Evolutionary conservation across 2,329 filamentous ascomycete species (phyloP), one percentile per base, ranked within the genome.

Genomic region (Cordyceps cicadae): DNA sequence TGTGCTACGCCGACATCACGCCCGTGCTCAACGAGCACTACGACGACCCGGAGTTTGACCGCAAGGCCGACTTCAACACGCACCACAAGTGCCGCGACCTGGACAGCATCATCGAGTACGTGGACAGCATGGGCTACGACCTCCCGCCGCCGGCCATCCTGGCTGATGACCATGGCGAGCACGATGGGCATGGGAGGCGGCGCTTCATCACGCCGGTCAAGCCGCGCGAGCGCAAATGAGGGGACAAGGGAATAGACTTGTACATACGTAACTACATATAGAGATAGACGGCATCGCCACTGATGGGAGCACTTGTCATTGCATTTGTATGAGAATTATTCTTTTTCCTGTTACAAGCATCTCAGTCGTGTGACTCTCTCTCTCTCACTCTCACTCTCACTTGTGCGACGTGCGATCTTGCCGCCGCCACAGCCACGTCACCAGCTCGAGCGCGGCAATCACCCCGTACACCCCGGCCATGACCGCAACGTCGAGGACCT

Each of bases 1-100:
- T 63, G 63, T 64, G 63, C 49, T 41, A 54, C 15, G 39, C 54
- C 1, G 63, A 64, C 34, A 62, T 64, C 1, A 63, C 62, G 9
- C 63, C 63, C 19, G 55, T 63, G 5, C 59, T 61, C 53, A 56
- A 56, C 46, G 41, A 61, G 34, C 48, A 61, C 8, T 43, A 46
- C 34, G 37, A 37, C 45, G 54, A 60, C 19, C 48, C 48, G n/a
- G 53, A 54, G 24, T 57, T 56, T 39, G 62, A 54, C 37, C 51
- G 52, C 29, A 63, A 61, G 39, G 54, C 53, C 39, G 59, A 63
- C 43, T 63, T 63, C 53, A 61, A 63, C 43, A 61, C 59, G 32
- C 58, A 60, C 34, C 62, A 60, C 41, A 63, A 61, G 41, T 63
- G 62, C n/a, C 59, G 62, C 24, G 26, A 61, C 37, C 61, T 63